A percentile compares a stretch with the other conserved stretches of the same genome.
Conservation (phyloP, 208 protist species). For the Trypanosoma congolense region DNA sequence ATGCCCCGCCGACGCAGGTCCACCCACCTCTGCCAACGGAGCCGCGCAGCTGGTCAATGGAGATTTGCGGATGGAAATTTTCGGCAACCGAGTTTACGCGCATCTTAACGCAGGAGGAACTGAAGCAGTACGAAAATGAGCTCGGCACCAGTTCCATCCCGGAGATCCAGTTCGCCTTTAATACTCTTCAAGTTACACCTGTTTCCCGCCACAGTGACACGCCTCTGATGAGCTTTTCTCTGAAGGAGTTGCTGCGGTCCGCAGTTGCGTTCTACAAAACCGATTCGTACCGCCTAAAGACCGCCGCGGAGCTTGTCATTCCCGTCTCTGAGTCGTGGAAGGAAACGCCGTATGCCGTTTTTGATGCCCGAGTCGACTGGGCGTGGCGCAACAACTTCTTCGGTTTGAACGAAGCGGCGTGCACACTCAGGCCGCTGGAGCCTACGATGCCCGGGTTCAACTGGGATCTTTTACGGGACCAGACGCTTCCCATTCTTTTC, state of each 20-base stretch:
- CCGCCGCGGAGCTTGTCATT: constrained; percentile 40
- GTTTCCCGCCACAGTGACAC: background rate
- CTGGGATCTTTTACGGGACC: constrained; percentile 69
- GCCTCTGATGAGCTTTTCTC: constrained; percentile 46
- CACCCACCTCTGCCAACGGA: background rate
- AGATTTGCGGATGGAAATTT: constrained; percentile 54
- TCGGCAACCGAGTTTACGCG: constrained; percentile 44
- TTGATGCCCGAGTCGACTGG: constrained; percentile 82
- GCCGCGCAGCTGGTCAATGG: constrained; percentile 19
- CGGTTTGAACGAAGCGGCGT: constrained; percentile 27
- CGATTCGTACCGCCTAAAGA: constrained; percentile 28
- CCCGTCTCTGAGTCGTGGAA: constrained; percentile 61
- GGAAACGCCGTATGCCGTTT: constrained; percentile 33
- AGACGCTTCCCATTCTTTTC: constrained; percentile 56
- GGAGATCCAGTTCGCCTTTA: constrained; percentile 66
- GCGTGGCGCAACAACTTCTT: constrained; percentile 78
- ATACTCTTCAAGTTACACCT: constrained; percentile 46
- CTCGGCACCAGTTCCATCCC: constrained; percentile 55
- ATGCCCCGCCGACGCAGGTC: background rate
- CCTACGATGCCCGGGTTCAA: constrained; percentile 48
- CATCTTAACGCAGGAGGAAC: constrained; percentile 65
- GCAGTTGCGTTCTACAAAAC: constrained; percentile 59
- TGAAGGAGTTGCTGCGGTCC: constrained; percentile 40
- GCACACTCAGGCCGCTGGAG: constrained; percentile 21
- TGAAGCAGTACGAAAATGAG: constrained; percentile 31